These are phyloP conservation scores for Leccinum sublutescens DNA, from an alignment of 768 basidiomycete genomes.

Conservation along the genomic window DNA sequence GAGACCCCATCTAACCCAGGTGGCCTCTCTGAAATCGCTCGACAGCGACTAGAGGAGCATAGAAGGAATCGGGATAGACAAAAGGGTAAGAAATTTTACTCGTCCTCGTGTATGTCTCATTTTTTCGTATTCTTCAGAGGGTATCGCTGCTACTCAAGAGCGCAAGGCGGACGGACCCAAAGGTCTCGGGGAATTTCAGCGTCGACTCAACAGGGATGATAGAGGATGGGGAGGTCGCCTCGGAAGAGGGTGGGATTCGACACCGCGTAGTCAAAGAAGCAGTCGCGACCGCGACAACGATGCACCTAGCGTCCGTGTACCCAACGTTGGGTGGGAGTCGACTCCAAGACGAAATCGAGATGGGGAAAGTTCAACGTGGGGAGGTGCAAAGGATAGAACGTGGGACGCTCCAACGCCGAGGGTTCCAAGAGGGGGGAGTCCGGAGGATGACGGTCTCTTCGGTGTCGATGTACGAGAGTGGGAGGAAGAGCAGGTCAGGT, in stretches of 20 bases:
- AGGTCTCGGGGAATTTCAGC: conserved; percentile 90
- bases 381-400: conserved; percentile 46
- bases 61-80: conserved; percentile 68
- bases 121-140: conserved; percentile 46
- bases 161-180: conserved; percentile 56
- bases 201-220: conserved; percentile 81
- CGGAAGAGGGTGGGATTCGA: conserved; percentile 53
- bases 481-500: conserved; percentile 92
- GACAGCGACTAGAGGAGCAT: conserved; percentile 73
- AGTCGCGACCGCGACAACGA: conserved; percentile 45
- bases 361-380: conserved; percentile 66
- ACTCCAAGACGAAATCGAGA: conserved; percentile 66
- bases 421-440: conserved; percentile 60
- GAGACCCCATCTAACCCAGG: conserved; percentile 95
- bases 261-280: conserved; percentile 57
- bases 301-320: conserved; percentile 83
- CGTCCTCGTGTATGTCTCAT: neutral
- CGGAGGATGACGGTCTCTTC: conserved; percentile 62
- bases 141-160: conserved; percentile 62
- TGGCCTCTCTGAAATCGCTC: conserved; percentile 77
- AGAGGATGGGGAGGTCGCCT: conserved; percentile 43
- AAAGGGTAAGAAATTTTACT: conserved; percentile 42
- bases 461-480: conserved; percentile 83
- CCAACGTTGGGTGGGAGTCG: conserved; percentile 92
- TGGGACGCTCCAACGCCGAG: conserved; percentile 90